phyloP scores from a whole-genome alignment of 805 yeast genomes.

The Kregervanrija delftensis region DNA sequence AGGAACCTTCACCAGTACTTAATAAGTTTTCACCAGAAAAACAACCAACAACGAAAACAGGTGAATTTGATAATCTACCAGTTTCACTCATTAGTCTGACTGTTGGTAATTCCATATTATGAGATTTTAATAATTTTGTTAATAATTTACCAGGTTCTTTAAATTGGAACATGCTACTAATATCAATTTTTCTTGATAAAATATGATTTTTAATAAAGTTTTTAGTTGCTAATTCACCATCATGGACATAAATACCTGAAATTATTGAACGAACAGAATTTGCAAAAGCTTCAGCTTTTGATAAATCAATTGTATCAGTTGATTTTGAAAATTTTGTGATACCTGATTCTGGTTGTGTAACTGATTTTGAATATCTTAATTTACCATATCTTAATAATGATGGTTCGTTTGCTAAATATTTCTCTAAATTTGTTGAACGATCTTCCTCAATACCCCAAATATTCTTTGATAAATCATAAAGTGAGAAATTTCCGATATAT shows the following conservation, averaged over 20 bases:
- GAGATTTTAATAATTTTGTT: slow-evolving; percentile 67
- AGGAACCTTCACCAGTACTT: slow-evolving; percentile 93
- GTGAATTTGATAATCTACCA: slow-evolving; percentile 78
- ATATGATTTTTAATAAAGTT: slow-evolving; percentile 68
- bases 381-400: slow-evolving; percentile 64
- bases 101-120: slow-evolving; percentile 66
- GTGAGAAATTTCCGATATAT: slow-evolving; percentile 59
- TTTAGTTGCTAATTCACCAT: slow-evolving; percentile 58
- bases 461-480: slow-evolving; percentile 56
- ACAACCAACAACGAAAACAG: slow-evolving; percentile 87
- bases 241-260: slow-evolving; percentile 75
- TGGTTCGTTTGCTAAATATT: slow-evolving; percentile 63
- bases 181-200: slow-evolving; percentile 73
- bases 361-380: slow-evolving; percentile 39
- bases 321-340: slow-evolving; percentile 33
- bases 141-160: slow-evolving; percentile 83
- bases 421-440: slow-evolving; percentile 50
- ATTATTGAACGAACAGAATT: slow-evolving; percentile 74
- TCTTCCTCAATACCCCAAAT: slow-evolving; percentile 90
- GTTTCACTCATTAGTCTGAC: slow-evolving; percentile 86
- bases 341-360: slow-evolving; percentile 46
- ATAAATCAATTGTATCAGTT: slow-evolving; percentile 20
- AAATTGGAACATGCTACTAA: slow-evolving; percentile 70
- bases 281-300: slow-evolving; percentile 41
- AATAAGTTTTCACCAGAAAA: slow-evolving; percentile 76